phyloP scores from a whole-genome alignment of 805 yeast species.

The Yarrowia sp. region DNA sequence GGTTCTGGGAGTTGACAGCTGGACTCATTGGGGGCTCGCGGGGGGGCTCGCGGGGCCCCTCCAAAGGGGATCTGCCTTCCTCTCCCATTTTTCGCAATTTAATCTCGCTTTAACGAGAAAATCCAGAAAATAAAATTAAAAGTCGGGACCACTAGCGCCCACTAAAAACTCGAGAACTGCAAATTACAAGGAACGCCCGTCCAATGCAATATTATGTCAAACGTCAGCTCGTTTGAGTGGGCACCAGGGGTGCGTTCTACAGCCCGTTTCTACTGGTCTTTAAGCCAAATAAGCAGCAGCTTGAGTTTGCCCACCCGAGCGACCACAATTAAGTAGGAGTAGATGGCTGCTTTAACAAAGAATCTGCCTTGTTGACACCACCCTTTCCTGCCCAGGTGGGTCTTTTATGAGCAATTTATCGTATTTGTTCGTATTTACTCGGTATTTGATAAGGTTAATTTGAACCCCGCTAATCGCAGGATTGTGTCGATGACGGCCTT shows the following conservation, averaged over 20 bases:
- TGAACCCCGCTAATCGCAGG: constrained; percentile 3
- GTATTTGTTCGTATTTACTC: neutral
- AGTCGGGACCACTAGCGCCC: neutral
- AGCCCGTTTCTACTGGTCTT: neutral
- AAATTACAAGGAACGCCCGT: no score
- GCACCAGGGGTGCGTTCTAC: constrained; percentile 10
- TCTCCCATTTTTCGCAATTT: no score
- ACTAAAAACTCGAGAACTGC: neutral
- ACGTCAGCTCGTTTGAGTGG: constrained; percentile 1
- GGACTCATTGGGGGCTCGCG: no score
- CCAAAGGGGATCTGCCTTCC: no score
- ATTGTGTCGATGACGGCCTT: no score
- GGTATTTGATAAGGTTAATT: neutral
- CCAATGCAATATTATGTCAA: neutral
- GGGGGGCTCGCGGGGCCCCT: no score
- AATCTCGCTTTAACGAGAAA: no score
- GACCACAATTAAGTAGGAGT: neutral
- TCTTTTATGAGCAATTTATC: neutral
- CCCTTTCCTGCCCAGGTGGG: neutral
- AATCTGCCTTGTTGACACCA: neutral
- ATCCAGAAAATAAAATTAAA: no score
- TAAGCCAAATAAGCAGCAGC: constrained; percentile 12
- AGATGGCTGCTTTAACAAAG: neutral
- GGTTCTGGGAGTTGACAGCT: no score
- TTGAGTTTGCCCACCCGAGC: neutral